Evolutionary conservation across 2,329 filamentous ascomycete genomes (phyloP), one percentile per base, ranked within the genome.

Genomic region (Sclerotinia sclerotiorum): DNA sequence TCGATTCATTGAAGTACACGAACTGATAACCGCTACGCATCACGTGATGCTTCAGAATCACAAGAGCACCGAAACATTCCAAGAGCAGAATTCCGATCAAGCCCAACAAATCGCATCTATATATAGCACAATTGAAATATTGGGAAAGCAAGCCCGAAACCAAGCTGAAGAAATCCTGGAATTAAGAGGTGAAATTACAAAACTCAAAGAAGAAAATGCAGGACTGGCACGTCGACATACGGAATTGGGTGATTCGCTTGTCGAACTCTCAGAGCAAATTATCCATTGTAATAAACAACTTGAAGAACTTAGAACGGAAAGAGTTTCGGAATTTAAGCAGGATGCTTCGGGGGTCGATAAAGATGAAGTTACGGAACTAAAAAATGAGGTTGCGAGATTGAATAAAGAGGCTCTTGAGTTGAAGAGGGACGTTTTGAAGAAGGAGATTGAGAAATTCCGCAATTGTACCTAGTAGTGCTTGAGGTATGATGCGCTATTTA

Each of bases 301-400:
- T 29, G 3, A 1, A 1, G 11, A 13, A 2, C 24, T 48, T 27
- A 5, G 1, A 11, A 4, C 1, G 39, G 11, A 2, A 29, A 35
- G 4, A n/a, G 6, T 1, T 24, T 19, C 17, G 27, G 44, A 0
- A n/a, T 1, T n/a, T 7, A 2, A 3, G 4, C 10, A 2, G 6
- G 19, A 10, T 2, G 13, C 19, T 48, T 19, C 44, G 6, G n/a
- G n/a, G n/a, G 15, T 35, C 10, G 1, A 15, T 6, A 7, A 1
- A 13, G 11, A 10, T 3, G 58, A 35, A 19, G 21, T 49, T 10
- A n/a, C 21, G 3, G 4, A 13, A 5, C 8, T 49, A 13, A 19
- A 11, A 29, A 4, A 17, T 3, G 46, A 62, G 17, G 29, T 62
- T 1, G 2, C 7, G 0, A 39, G 46, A 19, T 15, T 62, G 2